Evolutionary conservation across 2,329 filamentous ascomycete species (phyloP).

Genomic region (Metarhizium anisopliae): DNA sequence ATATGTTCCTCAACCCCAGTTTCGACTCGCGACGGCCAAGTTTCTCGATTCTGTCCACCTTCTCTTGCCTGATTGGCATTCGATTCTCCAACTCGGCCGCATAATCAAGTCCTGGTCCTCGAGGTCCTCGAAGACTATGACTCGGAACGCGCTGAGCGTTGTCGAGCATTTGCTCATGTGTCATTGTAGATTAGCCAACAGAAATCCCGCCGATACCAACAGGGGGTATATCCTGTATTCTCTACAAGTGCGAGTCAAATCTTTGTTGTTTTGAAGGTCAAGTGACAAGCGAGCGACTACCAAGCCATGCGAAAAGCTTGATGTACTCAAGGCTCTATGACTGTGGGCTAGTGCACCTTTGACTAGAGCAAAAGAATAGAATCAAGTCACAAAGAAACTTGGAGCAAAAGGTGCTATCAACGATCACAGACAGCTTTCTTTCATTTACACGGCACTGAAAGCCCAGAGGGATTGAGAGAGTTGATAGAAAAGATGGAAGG

Average conservation of each 20-base stretch:
- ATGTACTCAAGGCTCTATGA: too few relatives aligned
- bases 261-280: neutral
- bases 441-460: neutral
- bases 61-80: constrained; percentile 28
- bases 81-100: constrained; percentile 5
- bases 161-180: constrained; percentile 1
- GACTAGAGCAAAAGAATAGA: neutral
- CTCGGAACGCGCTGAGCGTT: constrained; percentile 1
- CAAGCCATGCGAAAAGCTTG: too few relatives aligned
- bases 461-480: neutral
- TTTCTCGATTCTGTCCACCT: constrained; percentile 24
- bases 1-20: constrained; percentile 41
- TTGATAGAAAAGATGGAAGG: neutral
- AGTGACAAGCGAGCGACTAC: neutral
- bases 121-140: constrained; percentile 20
- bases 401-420: neutral
- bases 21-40: constrained; percentile 40
- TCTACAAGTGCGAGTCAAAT: neutral
- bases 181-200: constrained; percentile 1
- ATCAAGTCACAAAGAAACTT: neutral
- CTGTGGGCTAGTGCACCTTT: neutral
- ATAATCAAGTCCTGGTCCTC: constrained; percentile 4
- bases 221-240: neutral
- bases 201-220: neutral
- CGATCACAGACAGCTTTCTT: neutral